Evolutionary conservation across 164 flowering plant genomes (phyloP), one percentile per base, ranked within the genome.

Genomic region (Liquidambar formosana): DNA sequence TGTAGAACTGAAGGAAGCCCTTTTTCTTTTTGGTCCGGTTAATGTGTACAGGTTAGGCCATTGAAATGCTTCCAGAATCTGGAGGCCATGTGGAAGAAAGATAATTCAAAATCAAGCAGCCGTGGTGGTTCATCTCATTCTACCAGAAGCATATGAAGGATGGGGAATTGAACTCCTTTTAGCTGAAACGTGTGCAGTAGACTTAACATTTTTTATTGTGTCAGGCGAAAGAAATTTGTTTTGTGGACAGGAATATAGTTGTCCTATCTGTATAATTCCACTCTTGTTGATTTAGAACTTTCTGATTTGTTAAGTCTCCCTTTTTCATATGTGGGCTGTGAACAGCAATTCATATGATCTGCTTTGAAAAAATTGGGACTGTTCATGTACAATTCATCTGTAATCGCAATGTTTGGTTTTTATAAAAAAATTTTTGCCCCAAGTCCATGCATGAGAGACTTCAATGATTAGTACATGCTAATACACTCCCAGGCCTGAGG

Each of bases 21-120:
- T 53, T 23, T 23, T 63, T 52, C 19, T 53, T 46, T 65, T n/a
- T 41, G 26, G n/a, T 66, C n/a, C 23, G 18, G 67, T 22, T 3
- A n/a, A 59, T 68, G 16, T 63, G 2, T 83, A 41, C 89, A 91
- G 97, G 85, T 83, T 49, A 83, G 80, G 69, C 80, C 89, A 45
- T 62, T 89, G 63, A 81, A 79, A 71, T 91, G 96, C 80, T 91
- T 93, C 65, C 88, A 79, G 63, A 85, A 76, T 59, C 45, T 87
- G 48, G 90, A 83, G 73, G 84, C 84, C 43, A 72, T 86, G 27
- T 78, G 80, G 82, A 89, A 77, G 83, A 92, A 71, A 74, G 88
- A 87, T 67, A 73, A 26, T 45, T 82, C 89, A 9, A 71, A 65
- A 49, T 68, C 63, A 18, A 80, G 91, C 75, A 81, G 82, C 57